Base-by-base conservation (phyloP, 176 grass and related monocot genomes). In the Typha latifolia region DNA sequence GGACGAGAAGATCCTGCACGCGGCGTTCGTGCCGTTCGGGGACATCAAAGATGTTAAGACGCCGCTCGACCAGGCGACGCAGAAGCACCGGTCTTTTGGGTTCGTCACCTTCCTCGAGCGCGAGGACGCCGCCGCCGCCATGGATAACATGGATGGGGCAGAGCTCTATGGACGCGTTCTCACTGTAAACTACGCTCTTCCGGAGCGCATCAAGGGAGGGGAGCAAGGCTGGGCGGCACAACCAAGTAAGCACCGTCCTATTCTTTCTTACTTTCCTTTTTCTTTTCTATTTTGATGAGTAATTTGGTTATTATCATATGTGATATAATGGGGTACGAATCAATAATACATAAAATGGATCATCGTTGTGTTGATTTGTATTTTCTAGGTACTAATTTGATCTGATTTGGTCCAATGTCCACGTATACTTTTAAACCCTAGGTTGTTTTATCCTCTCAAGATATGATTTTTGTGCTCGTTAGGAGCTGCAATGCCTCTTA, bases 31-130 rank as follows among this genome's bases (percentile, higher is more conserved):
- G 62, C 89, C 94, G n/a, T 99, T 99, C 76, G 94, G 89, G 13
- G 94, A 99, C 81, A 77, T 99, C 57, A 99, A 99, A 85, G 94
- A 99, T 59, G 94, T 99, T 21, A 99, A 99, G 81, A 99, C 89
- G 52, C 94, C 94, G 67, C 85, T 99, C 4, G 94, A 99, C 82
- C 89, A 87, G 81, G 81, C 94, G 32, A 93, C 94, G 51, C 85
- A 99, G 85, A 99, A 99, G 89, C 89, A 99, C 83, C 82, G 91
- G 63, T 93, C 94, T 53, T 99, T 99, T 75, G 94, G 94, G 12
- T 99, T 99, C 67, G 94, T 99, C 66, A 99, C 94, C 55, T 93
- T 99, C 76, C 77, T 99, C 48, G 94, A 99, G 84, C 80, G 85
- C 50, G 94, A 93, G 89, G 94, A 93, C 31, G 94, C 94, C 32